Base-by-base conservation (phyloP, 345 rosid species). In the Camelina neglecta region DNA sequence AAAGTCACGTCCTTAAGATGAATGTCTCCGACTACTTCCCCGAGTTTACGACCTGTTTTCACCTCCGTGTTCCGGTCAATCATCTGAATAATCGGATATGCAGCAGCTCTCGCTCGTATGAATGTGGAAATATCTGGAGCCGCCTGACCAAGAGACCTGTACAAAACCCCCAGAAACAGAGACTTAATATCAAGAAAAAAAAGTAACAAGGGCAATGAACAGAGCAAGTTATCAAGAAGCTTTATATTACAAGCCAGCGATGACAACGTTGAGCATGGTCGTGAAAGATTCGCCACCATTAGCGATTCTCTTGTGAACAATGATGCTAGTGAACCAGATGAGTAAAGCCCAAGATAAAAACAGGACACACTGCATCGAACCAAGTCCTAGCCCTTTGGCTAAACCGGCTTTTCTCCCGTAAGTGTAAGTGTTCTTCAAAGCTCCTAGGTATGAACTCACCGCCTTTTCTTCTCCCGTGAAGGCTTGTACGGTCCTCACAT, bases 181-280 rank as follows among this genome's bases (percentile, higher is more conserved):
- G 36, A 6, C 2, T 11, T 15, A 24, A 36, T 63, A 39, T 18
- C 18, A 18, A 18, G 2, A 7, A 18, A 9, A 20, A 20, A 31
- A 13, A 65, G 6, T 13, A 35, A 20, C 1, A 18, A 15, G 1
- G 21, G 21, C 7, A 51, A 12, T 45, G 36, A 58, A 11, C 15
- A 26, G 2, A 31, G 11, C 35, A 35, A 60, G 48, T 2, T 36
- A 35, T 24, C 51, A 59, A 57, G 11, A 49, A 36, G 11, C 74
- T 90, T 80, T 8, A 13, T 74, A 35, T 65, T 89, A 92, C 98
- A 95, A 74, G 86, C 99, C 97, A 29, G 97, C 81, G 60, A 90
- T 90, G 69, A 92, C 99, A 16, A 92, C 99, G 76, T 92, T 95
- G 77, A 95, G 97, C 99, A 95, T 95, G 65, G 99, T 95, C 0